Percentiles rank a stretch among this genome's conserved stretches.
These are phyloP conservation scores for Prunus mume DNA, from an alignment of 306 rosid genomes.

Conservation along the genomic window DNA sequence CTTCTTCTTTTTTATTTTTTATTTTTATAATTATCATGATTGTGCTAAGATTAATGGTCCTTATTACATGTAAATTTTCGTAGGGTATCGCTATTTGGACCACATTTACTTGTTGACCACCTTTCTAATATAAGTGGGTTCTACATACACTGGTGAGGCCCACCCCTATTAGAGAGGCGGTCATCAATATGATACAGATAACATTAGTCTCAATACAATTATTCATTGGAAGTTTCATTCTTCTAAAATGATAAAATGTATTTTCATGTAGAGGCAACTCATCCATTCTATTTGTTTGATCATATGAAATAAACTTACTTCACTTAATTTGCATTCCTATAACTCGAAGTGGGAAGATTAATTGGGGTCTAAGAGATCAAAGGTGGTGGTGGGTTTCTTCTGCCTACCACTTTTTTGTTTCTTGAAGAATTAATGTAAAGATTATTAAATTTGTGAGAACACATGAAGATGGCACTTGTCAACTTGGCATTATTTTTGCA, in stretches of 20 bases:
- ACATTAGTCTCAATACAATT: background rate
- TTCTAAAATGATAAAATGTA: background rate
- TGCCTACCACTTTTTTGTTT: background rate
- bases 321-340: background rate
- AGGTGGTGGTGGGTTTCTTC: background rate
- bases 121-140: no score
- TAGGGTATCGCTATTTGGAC: no score
- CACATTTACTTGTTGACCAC: no score
- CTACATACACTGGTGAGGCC: no score
- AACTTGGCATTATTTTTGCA: constrained; percentile 5
- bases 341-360: background rate
- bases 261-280: background rate
- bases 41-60: background rate
- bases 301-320: background rate
- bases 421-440: background rate
- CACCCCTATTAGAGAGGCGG: no score
- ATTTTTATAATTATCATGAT: background rate
- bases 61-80: background rate
- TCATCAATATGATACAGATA: no score
- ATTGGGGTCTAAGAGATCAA: background rate
- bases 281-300: background rate
- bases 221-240: background rate
- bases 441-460: background rate
- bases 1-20: no score
- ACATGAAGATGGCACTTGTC: background rate